Conservation (phyloP, 352 stramenopile genomes). For the Pythium angustatum region DNA sequence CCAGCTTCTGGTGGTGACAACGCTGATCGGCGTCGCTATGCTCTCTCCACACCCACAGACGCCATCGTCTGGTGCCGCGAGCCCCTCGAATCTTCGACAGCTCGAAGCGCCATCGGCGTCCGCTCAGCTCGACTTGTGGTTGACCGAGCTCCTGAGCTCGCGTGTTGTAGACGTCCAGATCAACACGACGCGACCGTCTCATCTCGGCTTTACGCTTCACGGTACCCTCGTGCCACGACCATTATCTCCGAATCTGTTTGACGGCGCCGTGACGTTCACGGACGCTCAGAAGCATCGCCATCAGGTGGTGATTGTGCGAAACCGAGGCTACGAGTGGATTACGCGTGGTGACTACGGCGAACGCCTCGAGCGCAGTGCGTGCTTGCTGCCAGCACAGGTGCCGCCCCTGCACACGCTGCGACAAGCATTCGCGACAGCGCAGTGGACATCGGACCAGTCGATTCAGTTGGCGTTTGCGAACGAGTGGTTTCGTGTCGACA, state of each 20-base stretch:
- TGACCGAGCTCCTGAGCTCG: background rate
- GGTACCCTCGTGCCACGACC: slow-evolving; percentile 16
- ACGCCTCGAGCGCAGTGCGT: slow-evolving; percentile 6
- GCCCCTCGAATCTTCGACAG: background rate
- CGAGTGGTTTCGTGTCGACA: background rate
- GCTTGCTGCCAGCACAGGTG: slow-evolving; percentile 7
- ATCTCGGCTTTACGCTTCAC: slow-evolving; percentile 1
- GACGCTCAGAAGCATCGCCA: background rate
- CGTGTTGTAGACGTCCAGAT: background rate
- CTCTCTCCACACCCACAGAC: background rate
- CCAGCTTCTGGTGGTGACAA: slow-evolving; percentile 11
- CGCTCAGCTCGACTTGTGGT: background rate
- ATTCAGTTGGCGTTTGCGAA: background rate
- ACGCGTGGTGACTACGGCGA: background rate
- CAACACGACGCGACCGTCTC: background rate
- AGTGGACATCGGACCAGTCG: background rate
- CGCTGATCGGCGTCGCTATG: slow-evolving; percentile 4
- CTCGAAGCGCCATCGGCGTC: background rate
- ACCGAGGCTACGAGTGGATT: slow-evolving; percentile 20
- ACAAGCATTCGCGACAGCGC: background rate
- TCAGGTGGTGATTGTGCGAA: slow-evolving; percentile 6
- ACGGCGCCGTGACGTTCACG: slow-evolving; percentile 11
- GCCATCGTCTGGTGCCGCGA: background rate
- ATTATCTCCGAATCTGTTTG: slow-evolving; percentile 9
- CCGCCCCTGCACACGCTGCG: slow-evolving; percentile 3